Conservation (phyloP, 768 basidiomycete species). For the Pulveroboletus sp. region DNA sequence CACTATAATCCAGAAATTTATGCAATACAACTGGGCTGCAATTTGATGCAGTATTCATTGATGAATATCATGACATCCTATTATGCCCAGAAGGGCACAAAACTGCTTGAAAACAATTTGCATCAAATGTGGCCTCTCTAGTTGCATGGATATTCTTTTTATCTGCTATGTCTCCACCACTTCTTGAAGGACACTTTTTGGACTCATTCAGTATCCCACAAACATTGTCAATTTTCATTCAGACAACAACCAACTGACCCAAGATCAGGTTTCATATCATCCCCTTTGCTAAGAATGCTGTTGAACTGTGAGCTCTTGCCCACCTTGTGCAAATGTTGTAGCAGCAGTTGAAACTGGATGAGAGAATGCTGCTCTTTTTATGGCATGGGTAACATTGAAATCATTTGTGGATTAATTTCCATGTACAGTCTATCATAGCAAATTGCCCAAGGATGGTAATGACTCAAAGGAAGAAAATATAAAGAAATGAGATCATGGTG, state of each 20-base stretch:
- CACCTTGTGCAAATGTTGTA: not conserved
- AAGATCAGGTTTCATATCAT: slow-evolving; percentile 3
- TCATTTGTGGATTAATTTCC: not conserved
- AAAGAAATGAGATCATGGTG: too few relatives aligned
- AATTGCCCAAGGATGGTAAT: not conserved
- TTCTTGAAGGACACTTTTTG: not conserved
- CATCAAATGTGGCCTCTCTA: not conserved
- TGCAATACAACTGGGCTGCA: not conserved
- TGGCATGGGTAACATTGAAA: not conserved
- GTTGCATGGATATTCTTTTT: not conserved
- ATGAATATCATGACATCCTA: slow-evolving; percentile 7
- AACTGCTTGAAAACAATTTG: not conserved
- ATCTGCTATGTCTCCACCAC: not conserved
- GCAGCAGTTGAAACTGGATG: not conserved
- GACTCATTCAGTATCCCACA: not conserved
- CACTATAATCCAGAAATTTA: too few relatives aligned
- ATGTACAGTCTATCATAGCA: slow-evolving; percentile 6
- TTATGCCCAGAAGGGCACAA: not conserved
- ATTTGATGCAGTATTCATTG: not conserved
- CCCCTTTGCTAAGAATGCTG: not conserved
- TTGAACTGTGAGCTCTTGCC: too few relatives aligned
- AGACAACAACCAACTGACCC: not conserved
- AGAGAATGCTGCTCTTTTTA: slow-evolving; percentile 4
- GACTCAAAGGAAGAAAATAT: not conserved
- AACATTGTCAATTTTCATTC: not conserved